These are phyloP conservation scores for Alternaria longipes DNA, from an alignment of 2,329 filamentous ascomycete species.

Conservation along the genomic window DNA sequence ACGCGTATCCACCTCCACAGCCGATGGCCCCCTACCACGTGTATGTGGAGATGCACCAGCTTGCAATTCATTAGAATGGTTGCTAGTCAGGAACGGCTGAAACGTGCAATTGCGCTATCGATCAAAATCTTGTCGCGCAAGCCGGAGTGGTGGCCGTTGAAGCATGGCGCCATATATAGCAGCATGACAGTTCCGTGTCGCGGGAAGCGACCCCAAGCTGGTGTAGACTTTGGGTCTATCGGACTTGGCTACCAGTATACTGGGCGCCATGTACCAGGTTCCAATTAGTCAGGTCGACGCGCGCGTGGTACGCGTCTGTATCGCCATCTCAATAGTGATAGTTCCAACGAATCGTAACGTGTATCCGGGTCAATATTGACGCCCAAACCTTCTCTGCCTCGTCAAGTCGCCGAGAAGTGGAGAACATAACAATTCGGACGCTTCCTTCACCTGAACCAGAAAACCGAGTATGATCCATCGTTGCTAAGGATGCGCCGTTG, in stretches of 20 bases:
- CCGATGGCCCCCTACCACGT: background rate
- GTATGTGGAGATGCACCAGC: background rate
- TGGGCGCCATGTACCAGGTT: background rate
- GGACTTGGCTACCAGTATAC: background rate
- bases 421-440: background rate
- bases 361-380: background rate
- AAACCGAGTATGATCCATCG: conserved; percentile 46
- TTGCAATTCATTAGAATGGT: background rate
- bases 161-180: conserved; percentile 11
- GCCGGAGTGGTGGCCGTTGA: background rate
- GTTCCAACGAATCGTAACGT: background rate
- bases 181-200: conserved; percentile 5
- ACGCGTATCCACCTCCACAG: background rate
- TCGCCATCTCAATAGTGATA: background rate
- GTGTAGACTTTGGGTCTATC: background rate
- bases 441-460: conserved; percentile 46
- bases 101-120: conserved; percentile 9
- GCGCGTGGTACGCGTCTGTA: background rate
- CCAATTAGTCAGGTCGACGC: background rate
- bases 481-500: conserved; percentile 43
- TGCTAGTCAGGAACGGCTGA: conserved; percentile 11
- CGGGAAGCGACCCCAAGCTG: background rate
- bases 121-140: conserved; percentile 2
- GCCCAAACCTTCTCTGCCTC: background rate
- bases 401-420: background rate